These are phyloP conservation scores for Metahyphopichia silvanorum DNA, from an alignment of 805 yeast genomes.

Conservation along the genomic window DNA sequence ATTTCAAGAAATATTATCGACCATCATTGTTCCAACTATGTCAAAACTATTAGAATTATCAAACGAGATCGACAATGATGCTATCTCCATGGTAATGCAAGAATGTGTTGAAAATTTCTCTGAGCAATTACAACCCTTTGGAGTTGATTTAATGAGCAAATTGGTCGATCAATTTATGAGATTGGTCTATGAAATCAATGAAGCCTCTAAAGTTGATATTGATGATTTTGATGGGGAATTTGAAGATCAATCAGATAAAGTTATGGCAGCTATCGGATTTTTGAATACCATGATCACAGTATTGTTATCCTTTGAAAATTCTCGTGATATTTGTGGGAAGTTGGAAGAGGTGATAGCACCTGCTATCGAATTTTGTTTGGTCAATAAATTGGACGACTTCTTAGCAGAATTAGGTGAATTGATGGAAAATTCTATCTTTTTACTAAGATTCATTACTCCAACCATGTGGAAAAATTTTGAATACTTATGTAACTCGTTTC, in stretches of 20 bases:
- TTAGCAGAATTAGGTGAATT: constrained; percentile 75
- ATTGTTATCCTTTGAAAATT: constrained; percentile 76
- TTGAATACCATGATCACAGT: constrained; percentile 81
- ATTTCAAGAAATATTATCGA: constrained; percentile 65
- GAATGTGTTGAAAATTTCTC: constrained; percentile 89
- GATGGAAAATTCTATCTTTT: constrained; percentile 45
- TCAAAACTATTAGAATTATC: constrained; percentile 71
- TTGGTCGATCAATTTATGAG: constrained; percentile 65
- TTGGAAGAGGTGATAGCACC: constrained; percentile 71
- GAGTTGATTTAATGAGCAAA: constrained; percentile 50
- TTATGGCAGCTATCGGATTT: constrained; percentile 78
- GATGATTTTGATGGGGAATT: constrained; percentile 24
- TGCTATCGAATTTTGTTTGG: constrained; percentile 63
- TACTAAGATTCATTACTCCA: constrained; percentile 46
- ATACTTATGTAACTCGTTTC: constrained; percentile 31
- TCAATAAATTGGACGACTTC: constrained; percentile 66
- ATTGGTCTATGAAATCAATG: constrained; percentile 45
- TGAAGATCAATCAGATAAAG: constrained; percentile 56
- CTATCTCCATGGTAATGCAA: constrained; percentile 88
- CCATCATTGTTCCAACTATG: constrained; percentile 77
- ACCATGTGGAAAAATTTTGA: constrained; percentile 73
- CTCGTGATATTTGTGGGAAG: constrained; percentile 58
- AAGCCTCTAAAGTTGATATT: constrained; percentile 37
- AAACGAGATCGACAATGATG: constrained; percentile 81
- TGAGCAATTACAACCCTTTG: constrained; percentile 85